Percentiles rank a stretch among this genome's conserved stretches.
Conservation (phyloP, 1,284 basidiomycete species). For the Heterobasidion occidentale region DNA sequence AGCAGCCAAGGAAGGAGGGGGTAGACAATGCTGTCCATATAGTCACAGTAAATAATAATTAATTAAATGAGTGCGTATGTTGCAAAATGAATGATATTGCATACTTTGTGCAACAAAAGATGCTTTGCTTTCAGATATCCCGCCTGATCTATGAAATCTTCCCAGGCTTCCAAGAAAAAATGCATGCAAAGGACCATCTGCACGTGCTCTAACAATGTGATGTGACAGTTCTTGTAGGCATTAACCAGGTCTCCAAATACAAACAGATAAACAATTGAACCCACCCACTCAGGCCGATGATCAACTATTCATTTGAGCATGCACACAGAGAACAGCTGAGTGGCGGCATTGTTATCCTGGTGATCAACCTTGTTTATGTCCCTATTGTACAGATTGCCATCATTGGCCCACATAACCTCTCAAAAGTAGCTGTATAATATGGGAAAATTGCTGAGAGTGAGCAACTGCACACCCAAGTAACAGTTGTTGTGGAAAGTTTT, state of each 20-base stretch:
- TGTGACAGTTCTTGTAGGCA: constrained; percentile 15
- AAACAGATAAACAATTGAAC: constrained; percentile 15
- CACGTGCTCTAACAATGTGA: constrained; percentile 18
- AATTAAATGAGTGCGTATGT: constrained; percentile 8
- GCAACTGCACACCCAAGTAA: constrained; percentile 19
- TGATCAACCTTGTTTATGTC: constrained; percentile 29
- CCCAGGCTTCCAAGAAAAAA: constrained; percentile 29
- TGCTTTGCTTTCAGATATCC: constrained; percentile 16
- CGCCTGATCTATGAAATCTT: constrained; percentile 17
- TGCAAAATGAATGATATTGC: constrained; percentile 19
- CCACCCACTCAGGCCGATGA: constrained; percentile 9
- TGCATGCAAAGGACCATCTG: constrained; percentile 23
- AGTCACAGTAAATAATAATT: constrained; percentile 26
- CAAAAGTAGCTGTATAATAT: constrained; percentile 13
- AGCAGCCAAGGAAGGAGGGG: constrained; percentile 27
- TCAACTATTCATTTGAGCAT: constrained; percentile 8
- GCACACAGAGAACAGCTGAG: constrained; percentile 17
- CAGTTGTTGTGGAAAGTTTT: constrained; percentile 27
- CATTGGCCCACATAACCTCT: neutral
- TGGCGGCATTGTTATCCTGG: constrained; percentile 34
- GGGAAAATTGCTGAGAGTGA: constrained; percentile 18
- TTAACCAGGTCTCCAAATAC: constrained; percentile 17
- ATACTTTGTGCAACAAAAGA: constrained; percentile 25
- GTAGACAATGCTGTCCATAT: constrained; percentile 8
- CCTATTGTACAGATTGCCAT: constrained; percentile 18